Evolutionary conservation across 179 eudicot genomes (phyloP), one percentile per base, ranked within the genome.

Genomic region (Heliamphora pulchella): DNA sequence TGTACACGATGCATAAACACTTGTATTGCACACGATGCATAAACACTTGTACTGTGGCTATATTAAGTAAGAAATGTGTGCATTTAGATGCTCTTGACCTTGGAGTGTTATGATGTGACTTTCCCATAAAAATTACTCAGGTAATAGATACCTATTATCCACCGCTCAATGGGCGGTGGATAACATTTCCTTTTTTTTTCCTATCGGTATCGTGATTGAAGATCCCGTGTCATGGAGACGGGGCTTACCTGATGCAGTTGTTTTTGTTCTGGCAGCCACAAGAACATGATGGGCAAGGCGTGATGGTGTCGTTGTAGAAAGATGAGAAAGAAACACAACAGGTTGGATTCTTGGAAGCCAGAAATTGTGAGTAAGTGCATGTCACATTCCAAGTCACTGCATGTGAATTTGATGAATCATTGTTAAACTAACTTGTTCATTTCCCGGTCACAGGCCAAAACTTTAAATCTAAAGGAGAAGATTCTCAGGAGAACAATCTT

Each of bases 331-430:
- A 91, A 55, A 91, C 90, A 7, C 93, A 91, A 63, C 95, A 91
- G 17, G 85, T 72, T 5, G 90, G 93, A 15, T 89, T 74, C 83
- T 80, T 89, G 77, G 86, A 81, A 3, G 89, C 95, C 51, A 88
- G 81, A 31, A 91, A 81, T 74, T 91, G 89, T 2, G 95, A 91
- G 78, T 87, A 91, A 22, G 94, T 89, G 85, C 95, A 91, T 9
- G 90, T 88, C 73, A 89, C 91, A 59, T 86, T 90, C 95, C 95
- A 91, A 75, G 95, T 90, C 93, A 91, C 91, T 91, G 85, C 82
- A 80, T 62, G 31, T 7, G 8, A 22, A 31, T 31, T 18, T 71
- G 47, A 54, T 75, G 43, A 20, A 43, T 20, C 54, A 69, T 22
- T 31, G 50, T 46, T 59, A 77, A 3, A 62, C 64, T 48, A 8